Evolutionary conservation across 805 yeast genomes (phyloP).

Genomic region (Phaffomyces thermotolerans): DNA sequence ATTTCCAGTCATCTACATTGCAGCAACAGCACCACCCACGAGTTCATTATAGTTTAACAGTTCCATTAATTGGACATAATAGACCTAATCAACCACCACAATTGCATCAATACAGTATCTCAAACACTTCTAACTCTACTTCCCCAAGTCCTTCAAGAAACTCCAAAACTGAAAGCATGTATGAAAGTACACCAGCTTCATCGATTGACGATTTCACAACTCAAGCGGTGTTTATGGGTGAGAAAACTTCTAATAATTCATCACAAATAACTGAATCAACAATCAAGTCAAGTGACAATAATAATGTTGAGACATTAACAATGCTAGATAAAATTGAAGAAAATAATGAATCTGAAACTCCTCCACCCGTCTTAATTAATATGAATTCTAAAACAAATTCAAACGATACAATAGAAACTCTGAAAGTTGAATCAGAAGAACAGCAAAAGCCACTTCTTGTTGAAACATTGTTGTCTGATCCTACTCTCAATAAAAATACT

Average conservation of each 20-base stretch:
- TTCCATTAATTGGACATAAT: background rate
- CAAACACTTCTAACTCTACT: conserved; percentile 11
- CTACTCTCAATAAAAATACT: too few species aligned
- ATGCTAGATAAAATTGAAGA: conserved; percentile 20
- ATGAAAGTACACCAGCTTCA: conserved; percentile 24
- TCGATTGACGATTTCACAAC: conserved; percentile 22
- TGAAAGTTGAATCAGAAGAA: background rate
- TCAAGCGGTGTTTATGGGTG: conserved; percentile 1
- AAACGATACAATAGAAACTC: background rate
- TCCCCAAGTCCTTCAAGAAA: conserved; percentile 24
- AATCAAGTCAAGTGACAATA: too few species aligned
- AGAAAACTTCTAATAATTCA: background rate
- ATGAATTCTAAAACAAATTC: background rate
- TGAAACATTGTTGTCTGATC: background rate
- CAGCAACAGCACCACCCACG: background rate
- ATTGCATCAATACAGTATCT: background rate
- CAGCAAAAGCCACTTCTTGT: background rate
- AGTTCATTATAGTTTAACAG: background rate
- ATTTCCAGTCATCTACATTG: too few species aligned
- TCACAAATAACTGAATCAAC: too few species aligned
- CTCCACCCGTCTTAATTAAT: background rate
- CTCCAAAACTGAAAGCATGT: conserved; percentile 19
- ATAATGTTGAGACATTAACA: background rate
- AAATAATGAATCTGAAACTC: background rate
- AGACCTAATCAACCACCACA: background rate